These are phyloP conservation scores for Stagonosporopsis chrysanthemi DNA, from an alignment of 2,329 filamentous ascomycete species.

Conservation along the genomic window DNA sequence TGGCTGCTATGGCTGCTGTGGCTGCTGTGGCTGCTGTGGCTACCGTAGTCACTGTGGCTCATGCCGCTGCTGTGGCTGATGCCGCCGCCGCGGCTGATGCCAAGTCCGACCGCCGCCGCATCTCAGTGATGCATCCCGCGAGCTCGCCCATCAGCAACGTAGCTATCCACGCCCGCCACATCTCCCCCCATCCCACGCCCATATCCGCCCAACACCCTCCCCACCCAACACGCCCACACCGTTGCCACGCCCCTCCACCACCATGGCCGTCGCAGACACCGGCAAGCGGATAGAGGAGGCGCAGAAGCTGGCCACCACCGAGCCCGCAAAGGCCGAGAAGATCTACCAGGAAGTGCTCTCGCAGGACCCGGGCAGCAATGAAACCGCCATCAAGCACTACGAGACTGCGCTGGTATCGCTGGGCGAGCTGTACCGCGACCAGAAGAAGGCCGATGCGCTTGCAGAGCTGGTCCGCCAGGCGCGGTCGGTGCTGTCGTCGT, in stretches of 20 bases:
- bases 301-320: conserved; percentile 79
- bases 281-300: conserved; percentile 83
- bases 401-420: conserved; percentile 87
- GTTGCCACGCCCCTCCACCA: conserved; percentile 6
- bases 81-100: too few species aligned
- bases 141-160: conserved; percentile 21
- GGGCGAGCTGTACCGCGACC: conserved; percentile 91
- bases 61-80: too few species aligned
- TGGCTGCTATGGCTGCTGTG: not conserved
- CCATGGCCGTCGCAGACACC: conserved; percentile 55
- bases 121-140: conserved; percentile 12
- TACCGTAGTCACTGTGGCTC: not conserved
- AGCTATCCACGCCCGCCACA: conserved; percentile 21
- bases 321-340: conserved; percentile 83
- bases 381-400: conserved; percentile 88
- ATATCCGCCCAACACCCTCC: not conserved
- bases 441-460: conserved; percentile 82
- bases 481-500: conserved; percentile 88
- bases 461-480: conserved; percentile 90
- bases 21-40: not conserved
- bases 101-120: conserved; percentile 10
- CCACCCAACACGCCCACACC: conserved; percentile 4
- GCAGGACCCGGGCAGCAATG: conserved; percentile 81
- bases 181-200: conserved; percentile 8
- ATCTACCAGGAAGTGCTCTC: conserved; percentile 91